Evolutionary conservation across 331 rosid species (phyloP), one percentile per base, ranked within the genome.

Genomic region (Stylosanthes scabra): DNA sequence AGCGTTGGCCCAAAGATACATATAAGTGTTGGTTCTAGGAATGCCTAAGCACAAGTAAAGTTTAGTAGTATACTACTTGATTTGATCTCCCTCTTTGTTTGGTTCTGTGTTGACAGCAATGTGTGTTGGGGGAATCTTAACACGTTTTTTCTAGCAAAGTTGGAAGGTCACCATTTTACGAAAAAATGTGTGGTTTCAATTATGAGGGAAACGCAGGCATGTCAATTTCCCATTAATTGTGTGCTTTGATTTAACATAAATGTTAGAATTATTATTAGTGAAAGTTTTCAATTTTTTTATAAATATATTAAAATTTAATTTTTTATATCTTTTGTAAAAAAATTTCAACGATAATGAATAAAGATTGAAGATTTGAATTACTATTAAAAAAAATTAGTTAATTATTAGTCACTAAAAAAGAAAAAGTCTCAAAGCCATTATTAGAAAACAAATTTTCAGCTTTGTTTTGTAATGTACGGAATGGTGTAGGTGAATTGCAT

Each of bases 81-180:
- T 14, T 51, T 51, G 57, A 51, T 14, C 46, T 31, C 25, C 56
- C 56, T 9, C 27, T 51, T 7, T 15, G 40, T 68, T 67, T 68
- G 50, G 31, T 57, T 29, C 1, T 15, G 40, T 10, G 20, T 11
- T 11, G 63, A 39, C 12, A 54, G 39, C 74, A 16, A 39, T 68
- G 27, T 11, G 40, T 57, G 57, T 42, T 25, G 14, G 57, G 45
- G 45, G 66, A 70, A 71, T 59, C 67, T 41, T 29, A 10, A 10
- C 47, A 29, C 11, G 47, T 71, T 59, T 12, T 50, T 7, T 71
- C 46, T 28, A 13, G 44, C 74, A 70, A 70, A 16, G 13, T 55
- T 44, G 60, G 51, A 15, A 15, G 49, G 57, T 67, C 10, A 31
- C 5, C 15, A 28, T 55, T 67, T 66, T 15, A 16, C 50, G 2